Evolutionary conservation across 129 eudicot species (phyloP).

Genomic region (Tanacetum coccineum): DNA sequence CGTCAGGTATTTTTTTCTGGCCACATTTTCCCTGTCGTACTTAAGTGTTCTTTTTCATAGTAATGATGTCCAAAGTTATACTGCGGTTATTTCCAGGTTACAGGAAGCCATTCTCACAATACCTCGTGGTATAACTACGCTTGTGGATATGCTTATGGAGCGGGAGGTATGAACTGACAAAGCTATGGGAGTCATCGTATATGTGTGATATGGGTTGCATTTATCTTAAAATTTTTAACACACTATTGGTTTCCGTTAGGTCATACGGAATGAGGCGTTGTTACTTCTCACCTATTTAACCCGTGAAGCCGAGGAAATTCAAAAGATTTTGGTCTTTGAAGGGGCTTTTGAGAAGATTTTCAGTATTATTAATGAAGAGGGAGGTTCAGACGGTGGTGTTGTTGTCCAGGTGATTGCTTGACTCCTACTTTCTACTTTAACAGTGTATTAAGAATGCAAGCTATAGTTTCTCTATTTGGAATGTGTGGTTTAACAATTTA

Average conservation of each 20-base stretch:
- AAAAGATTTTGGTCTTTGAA: conserved; percentile 93
- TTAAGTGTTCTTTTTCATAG: background rate
- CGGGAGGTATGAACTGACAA: conserved; percentile 64
- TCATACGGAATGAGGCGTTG: conserved; percentile 88
- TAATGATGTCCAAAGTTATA: background rate
- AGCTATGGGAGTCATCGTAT: conserved; percentile 1
- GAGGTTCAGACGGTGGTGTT: conserved; percentile 95
- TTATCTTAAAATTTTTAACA: background rate
- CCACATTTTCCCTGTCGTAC: background rate
- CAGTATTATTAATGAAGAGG: conserved; percentile 84
- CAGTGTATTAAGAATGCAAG: background rate
- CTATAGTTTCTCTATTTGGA: background rate
- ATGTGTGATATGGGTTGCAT: background rate
- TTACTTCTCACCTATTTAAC: conserved; percentile 87
- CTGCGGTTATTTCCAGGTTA: conserved; percentile 48
- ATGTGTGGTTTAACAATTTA: background rate
- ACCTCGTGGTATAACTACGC: conserved; percentile 85
- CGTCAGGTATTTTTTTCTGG: conserved; percentile 47
- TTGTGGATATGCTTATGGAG: conserved; percentile 98
- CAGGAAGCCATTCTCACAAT: conserved; percentile 87
- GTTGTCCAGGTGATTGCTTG: conserved; percentile 71
- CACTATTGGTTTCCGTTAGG: conserved; percentile 35
- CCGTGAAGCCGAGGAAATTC: conserved; percentile 93
- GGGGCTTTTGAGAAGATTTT: conserved; percentile 95
- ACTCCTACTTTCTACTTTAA: background rate